phyloP scores from a whole-genome alignment of 805 yeast species.

The Lipomyces yamadae region DNA sequence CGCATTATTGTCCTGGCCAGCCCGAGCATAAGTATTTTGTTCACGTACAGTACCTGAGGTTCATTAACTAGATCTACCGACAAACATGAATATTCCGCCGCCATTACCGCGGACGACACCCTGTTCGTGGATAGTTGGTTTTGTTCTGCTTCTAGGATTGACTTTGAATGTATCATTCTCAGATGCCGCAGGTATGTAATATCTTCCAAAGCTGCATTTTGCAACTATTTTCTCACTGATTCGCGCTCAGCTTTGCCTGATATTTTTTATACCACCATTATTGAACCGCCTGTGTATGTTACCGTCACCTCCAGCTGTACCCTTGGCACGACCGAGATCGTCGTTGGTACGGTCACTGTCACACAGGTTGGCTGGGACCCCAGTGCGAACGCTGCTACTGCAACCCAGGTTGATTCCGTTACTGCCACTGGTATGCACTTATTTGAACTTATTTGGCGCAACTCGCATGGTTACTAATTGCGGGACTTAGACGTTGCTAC shows the following conservation, averaged over 20 bases:
- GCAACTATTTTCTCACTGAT: neutral
- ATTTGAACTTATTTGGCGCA: neutral
- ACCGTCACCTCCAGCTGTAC: constrained; percentile 24
- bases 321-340: constrained; percentile 21
- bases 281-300: constrained; percentile 25
- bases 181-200: constrained; percentile 20
- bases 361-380: constrained; percentile 33
- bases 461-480: neutral
- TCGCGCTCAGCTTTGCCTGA: constrained; percentile 28
- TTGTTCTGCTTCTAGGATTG: neutral
- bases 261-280: constrained; percentile 26
- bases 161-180: neutral
- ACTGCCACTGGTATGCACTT: neutral
- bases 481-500: constrained; percentile 7
- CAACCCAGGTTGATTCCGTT: neutral
- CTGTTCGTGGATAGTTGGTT: neutral
- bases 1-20: neutral
- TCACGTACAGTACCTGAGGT: neutral
- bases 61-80: neutral
- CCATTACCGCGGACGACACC: neutral
- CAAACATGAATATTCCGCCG: neutral
- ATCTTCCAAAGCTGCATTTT: neutral
- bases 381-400: neutral
- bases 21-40: neutral
- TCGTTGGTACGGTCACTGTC: constrained; percentile 34